Conservation (phyloP, 2,329 filamentous ascomycete species). For the Fusarium sp. region DNA sequence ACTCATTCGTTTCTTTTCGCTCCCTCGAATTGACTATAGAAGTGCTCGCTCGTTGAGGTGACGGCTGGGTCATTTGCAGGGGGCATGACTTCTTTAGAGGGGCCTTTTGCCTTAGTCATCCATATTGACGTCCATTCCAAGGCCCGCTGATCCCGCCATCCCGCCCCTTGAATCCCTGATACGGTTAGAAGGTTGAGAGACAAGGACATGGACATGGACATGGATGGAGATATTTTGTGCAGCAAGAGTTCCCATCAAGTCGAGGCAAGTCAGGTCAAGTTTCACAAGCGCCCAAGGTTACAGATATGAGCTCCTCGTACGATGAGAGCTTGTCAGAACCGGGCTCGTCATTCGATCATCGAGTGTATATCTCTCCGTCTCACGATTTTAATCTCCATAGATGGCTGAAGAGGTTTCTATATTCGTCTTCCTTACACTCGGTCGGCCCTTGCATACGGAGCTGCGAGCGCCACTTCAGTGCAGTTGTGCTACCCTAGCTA, state of each 20-base stretch:
- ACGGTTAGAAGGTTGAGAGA: conserved; percentile 2
- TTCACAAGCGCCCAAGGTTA: neutral
- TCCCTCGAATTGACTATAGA: conserved; percentile 20
- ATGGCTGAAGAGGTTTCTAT: neutral
- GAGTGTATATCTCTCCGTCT: neutral
- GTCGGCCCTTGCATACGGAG: conserved; percentile 27
- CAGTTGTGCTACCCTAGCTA: conserved; percentile 26
- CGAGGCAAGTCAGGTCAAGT: neutral
- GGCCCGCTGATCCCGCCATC: conserved; percentile 28
- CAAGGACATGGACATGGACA: neutral
- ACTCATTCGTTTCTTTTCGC: conserved; percentile 18
- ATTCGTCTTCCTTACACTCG: neutral
- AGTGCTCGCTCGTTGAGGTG: conserved; percentile 12
- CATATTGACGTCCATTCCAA: conserved; percentile 34
- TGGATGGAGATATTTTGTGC: conserved; percentile 1
- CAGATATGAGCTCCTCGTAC: neutral
- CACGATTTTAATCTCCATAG: neutral
- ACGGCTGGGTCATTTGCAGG: conserved; percentile 5
- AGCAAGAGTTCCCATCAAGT: neutral
- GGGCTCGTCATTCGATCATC: neutral
- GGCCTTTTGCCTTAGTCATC: conserved; percentile 33
- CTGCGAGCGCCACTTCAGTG: conserved; percentile 25
- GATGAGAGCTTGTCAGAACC: neutral
- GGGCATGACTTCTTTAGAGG: conserved; percentile 12
- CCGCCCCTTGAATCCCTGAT: neutral